phyloP scores from a whole-genome alignment of 2,329 filamentous ascomycete genomes.

The Fusarium sp. region DNA sequence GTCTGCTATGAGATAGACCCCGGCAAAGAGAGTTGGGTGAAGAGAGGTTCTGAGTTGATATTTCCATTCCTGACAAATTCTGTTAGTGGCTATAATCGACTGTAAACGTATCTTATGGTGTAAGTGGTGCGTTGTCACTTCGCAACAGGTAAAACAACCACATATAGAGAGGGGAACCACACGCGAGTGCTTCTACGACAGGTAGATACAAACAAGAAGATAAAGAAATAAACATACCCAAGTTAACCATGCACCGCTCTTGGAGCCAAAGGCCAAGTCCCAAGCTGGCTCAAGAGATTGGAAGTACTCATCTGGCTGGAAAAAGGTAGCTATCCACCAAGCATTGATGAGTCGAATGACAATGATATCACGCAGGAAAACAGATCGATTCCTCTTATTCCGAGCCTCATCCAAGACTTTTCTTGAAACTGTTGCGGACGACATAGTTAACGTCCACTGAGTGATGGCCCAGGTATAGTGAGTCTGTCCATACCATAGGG shows the following conservation, averaged over 20 bases:
- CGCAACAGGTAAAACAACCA: not conserved
- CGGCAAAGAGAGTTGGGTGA: conserved; percentile 88
- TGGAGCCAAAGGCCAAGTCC: conserved; percentile 81
- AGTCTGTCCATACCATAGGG: not conserved
- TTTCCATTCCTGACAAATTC: conserved; percentile 82
- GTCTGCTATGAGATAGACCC: conserved; percentile 72
- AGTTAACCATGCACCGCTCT: conserved; percentile 89
- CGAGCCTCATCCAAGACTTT: conserved; percentile 28
- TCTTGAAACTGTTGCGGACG: conserved; percentile 6
- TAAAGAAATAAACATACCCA: conserved; percentile 73
- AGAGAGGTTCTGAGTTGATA: conserved; percentile 87
- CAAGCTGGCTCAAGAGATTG: conserved; percentile 96
- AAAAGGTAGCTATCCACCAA: conserved; percentile 84
- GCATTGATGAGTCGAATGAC: conserved; percentile 83
- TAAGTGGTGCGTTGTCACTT: conserved; percentile 11
- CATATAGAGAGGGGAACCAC: not conserved
- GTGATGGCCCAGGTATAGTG: not conserved
- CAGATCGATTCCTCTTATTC: conserved; percentile 36
- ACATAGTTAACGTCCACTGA: conserved; percentile 20
- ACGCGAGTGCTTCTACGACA: not conserved
- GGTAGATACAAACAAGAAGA: not conserved
- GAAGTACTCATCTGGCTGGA: conserved; percentile 98
- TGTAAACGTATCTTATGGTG: not conserved
- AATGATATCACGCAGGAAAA: conserved; percentile 57
- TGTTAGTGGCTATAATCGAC: conserved; percentile 14